Conservation (phyloP, 192 early-diverging fungal species). For the Lobosporangium transversale region DNA sequence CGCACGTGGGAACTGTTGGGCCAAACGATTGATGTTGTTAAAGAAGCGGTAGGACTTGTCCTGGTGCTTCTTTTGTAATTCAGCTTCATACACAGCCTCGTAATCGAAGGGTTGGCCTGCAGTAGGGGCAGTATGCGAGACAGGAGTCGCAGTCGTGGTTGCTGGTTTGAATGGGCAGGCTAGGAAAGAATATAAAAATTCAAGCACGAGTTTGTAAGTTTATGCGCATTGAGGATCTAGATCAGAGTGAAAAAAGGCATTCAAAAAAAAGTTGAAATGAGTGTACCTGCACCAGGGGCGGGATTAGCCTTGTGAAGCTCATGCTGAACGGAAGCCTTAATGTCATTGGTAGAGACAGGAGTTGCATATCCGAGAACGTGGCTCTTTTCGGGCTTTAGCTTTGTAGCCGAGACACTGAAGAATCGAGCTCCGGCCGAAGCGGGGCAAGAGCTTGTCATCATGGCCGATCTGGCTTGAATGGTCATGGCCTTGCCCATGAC, state of each 20-base stretch:
- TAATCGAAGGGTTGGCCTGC: slow-evolving; percentile 82
- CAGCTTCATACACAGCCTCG: slow-evolving; percentile 83
- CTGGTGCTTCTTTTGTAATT: slow-evolving; percentile 94
- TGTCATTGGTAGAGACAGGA: slow-evolving; percentile 37
- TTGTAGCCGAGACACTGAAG: slow-evolving; percentile 50
- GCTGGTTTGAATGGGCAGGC: slow-evolving; percentile 55
- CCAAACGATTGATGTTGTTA: slow-evolving; percentile 99
- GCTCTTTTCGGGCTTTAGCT: slow-evolving; percentile 42
- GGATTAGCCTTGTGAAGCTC: slow-evolving; percentile 48
- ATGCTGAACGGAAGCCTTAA: slow-evolving; percentile 41
- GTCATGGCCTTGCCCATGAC: slow-evolving; percentile 83
- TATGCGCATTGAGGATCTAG: too few species aligned
- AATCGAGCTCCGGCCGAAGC: slow-evolving; percentile 37
- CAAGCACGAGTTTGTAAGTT: too few species aligned
- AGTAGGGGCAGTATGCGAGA: slow-evolving; percentile 48
- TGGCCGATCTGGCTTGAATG: slow-evolving; percentile 63
- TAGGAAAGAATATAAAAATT: slow-evolving; percentile 10
- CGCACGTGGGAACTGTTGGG: slow-evolving; percentile 89
- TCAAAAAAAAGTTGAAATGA: slow-evolving; percentile 5
- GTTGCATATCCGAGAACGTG: slow-evolving; percentile 51
- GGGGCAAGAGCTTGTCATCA: slow-evolving; percentile 73
- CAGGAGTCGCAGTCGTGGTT: slow-evolving; percentile 47
- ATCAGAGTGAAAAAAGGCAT: not conserved
- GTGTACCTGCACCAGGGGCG: slow-evolving; percentile 46
- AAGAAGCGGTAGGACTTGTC: slow-evolving; percentile 99